Percentiles rank a stretch among this genome's conserved stretches.
Evolutionary conservation across 495 filamentous ascomycete genomes (phyloP).

Genomic region (Trichoderma parareesei): DNA sequence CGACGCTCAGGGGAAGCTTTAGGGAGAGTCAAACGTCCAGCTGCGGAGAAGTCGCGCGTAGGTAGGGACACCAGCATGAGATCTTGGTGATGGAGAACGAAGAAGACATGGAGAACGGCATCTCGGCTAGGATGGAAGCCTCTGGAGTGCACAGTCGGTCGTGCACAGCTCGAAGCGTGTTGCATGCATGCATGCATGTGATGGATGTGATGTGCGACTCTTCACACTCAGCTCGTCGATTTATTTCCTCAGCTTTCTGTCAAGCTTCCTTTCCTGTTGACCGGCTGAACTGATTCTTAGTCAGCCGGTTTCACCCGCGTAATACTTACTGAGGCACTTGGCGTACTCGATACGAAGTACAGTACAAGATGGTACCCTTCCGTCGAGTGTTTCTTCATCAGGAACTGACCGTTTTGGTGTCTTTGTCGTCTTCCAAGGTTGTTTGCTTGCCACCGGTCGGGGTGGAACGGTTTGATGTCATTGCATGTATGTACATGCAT

Average conservation of each 20-base stretch:
- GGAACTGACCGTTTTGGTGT: background rate
- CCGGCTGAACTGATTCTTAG: background rate
- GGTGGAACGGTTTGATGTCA: conserved; percentile 6
- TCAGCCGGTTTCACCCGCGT: background rate
- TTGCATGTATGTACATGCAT: background rate
- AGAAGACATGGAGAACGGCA: no score
- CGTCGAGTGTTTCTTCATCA: background rate
- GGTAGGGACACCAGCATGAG: no score
- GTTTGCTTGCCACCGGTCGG: background rate
- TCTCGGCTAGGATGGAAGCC: no score
- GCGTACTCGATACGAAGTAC: background rate
- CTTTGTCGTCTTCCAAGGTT: background rate
- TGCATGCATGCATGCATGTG: background rate
- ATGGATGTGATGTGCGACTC: background rate
- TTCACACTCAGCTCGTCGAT: background rate
- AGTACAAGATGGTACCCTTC: no score
- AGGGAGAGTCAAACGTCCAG: no score
- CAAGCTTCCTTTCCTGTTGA: background rate
- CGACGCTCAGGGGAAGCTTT: no score
- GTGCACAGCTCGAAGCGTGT: no score
- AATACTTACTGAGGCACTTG: background rate
- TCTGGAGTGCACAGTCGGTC: no score
- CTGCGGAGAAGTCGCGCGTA: no score
- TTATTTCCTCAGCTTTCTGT: background rate
- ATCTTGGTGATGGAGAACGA: no score